phyloP scores from a whole-genome alignment of 106 monocot genomes.

The Phalaenopsis equestris region DNA sequence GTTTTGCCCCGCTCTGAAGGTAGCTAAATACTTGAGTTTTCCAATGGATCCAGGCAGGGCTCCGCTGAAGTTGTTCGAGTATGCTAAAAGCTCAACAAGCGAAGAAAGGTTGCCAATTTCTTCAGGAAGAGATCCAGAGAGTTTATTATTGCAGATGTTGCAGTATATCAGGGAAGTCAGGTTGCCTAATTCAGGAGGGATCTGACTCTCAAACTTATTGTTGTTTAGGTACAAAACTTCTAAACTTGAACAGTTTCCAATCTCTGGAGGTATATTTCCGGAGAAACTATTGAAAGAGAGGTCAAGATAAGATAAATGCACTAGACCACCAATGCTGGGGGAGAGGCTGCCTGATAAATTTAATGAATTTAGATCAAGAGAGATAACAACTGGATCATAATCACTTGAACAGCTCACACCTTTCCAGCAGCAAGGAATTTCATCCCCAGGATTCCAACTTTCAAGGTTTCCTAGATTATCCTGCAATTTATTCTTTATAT shows the following conservation, averaged over 20 bases:
- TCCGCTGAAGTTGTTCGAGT: slow-evolving; percentile 78
- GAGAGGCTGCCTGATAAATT: slow-evolving; percentile 76
- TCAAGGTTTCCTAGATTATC: slow-evolving; percentile 45
- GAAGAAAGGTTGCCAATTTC: slow-evolving; percentile 64
- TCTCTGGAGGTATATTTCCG: slow-evolving; percentile 66
- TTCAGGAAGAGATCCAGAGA: slow-evolving; percentile 65
- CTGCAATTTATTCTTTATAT: slow-evolving; percentile 39
- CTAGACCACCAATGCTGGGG: slow-evolving; percentile 43
- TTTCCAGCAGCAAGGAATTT: slow-evolving; percentile 68
- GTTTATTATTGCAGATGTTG: slow-evolving; percentile 75
- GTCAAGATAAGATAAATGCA: slow-evolving; percentile 52
- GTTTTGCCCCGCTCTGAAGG: slow-evolving; percentile 69
- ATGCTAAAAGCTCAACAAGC: slow-evolving; percentile 52
- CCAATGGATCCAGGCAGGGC: slow-evolving; percentile 59
- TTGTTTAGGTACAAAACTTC: slow-evolving; percentile 50
- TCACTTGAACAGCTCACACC: slow-evolving; percentile 57
- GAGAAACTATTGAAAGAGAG: slow-evolving; percentile 73
- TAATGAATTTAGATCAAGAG: slow-evolving; percentile 54
- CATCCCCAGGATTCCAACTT: slow-evolving; percentile 56
- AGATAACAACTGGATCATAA: slow-evolving; percentile 29
- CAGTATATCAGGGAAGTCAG: slow-evolving; percentile 35
- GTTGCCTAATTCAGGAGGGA: slow-evolving; percentile 60
- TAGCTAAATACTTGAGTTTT: slow-evolving; percentile 55
- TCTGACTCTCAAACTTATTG: slow-evolving; percentile 63
- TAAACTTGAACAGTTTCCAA: slow-evolving; percentile 53